Evolutionary conservation across 805 yeast genomes (phyloP).

Genomic region (Yamadazyma tumulicola): DNA sequence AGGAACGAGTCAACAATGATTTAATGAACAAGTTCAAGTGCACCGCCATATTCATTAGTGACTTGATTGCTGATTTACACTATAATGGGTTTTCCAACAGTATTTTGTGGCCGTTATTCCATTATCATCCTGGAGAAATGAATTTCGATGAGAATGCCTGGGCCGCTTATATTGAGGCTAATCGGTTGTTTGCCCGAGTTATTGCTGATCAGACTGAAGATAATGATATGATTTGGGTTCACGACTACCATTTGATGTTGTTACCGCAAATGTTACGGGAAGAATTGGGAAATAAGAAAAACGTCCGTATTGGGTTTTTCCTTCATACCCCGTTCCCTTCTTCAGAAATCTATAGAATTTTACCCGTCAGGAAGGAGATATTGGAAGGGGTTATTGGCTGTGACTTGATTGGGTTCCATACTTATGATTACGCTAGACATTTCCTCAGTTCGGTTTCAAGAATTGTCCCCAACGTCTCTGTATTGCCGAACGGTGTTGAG

Average conservation of each 20-base stretch:
- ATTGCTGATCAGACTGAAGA: constrained; percentile 69
- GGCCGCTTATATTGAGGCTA: constrained; percentile 96
- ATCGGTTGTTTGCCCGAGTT: constrained; percentile 71
- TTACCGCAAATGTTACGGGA: constrained; percentile 83
- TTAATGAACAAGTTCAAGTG: constrained; percentile 78
- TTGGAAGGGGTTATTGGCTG: constrained; percentile 89
- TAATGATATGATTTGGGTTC: constrained; percentile 93
- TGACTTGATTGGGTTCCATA: constrained; percentile 95
- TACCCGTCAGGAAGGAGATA: constrained; percentile 93
- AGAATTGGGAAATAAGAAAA: constrained; percentile 47
- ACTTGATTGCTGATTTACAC: constrained; percentile 90
- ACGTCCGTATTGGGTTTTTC: constrained; percentile 85
- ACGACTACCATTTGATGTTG: constrained; percentile 95
- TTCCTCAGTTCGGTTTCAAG: constrained; percentile 86
- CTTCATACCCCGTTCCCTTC: constrained; percentile 98
- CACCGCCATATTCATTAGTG: constrained; percentile 82
- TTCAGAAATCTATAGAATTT: constrained; percentile 89
- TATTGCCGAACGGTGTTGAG: constrained; percentile 88
- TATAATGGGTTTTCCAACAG: constrained; percentile 95
- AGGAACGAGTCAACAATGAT: constrained; percentile 64
- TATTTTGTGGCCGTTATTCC: constrained; percentile 96
- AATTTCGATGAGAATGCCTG: constrained; percentile 96
- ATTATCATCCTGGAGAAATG: constrained; percentile 99
- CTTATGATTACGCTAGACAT: constrained; percentile 98
- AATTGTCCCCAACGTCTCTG: constrained; percentile 67